Evolutionary conservation across 1,139 yeast genomes (phyloP), one percentile per base, ranked within the genome.

Genomic region (Saccharomyces hybrid): DNA sequence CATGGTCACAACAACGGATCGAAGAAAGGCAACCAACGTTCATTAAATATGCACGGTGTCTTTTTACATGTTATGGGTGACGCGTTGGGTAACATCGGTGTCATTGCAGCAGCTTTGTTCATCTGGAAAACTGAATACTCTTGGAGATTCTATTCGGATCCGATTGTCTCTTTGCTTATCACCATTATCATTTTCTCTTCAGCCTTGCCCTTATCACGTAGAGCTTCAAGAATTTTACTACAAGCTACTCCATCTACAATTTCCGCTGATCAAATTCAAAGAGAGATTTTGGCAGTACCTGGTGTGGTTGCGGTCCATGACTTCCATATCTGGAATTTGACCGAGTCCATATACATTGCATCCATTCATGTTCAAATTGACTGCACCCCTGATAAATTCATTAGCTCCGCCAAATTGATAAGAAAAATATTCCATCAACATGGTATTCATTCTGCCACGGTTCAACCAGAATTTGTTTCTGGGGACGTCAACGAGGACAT

Each of bases 21-120:
- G 3, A 48, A 41, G 12, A 54, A 52, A 12, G 14, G 51, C 4
- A 73, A 75, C 64, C 66, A 71, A 38, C 82, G 80, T 69, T 88
- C 96, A 12, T 76, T 93, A 76, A 93, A 93, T 72, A 93, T 93
- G 98, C 95, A 89, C 65, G 98, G 99, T 59, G 98, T 93, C 4
- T 93, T 88, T 67, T 76, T 93, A 64, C 99, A 93, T 69, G 99
- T 93, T 5, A 62, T 93, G 64, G 99, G 99, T 48, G 99, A 93
- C 70, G 98, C 98, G 1, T 75, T 93, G 58, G 99, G 99, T 60
- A 93, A 93, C 68, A 75, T 93, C 55, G 99, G 99, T 61, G 99
- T 93, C 53, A 93, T 93, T 58, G 71, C 79, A 12, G 86, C 97
- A 2, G 99, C 98, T 1, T 61, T 93, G 44, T 85, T 93, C 64